A percentile compares a stretch with the other conserved stretches of the same genome.
These are phyloP conservation scores for Brassica incana DNA, from an alignment of 345 rosid genomes.

Conservation along the genomic window DNA sequence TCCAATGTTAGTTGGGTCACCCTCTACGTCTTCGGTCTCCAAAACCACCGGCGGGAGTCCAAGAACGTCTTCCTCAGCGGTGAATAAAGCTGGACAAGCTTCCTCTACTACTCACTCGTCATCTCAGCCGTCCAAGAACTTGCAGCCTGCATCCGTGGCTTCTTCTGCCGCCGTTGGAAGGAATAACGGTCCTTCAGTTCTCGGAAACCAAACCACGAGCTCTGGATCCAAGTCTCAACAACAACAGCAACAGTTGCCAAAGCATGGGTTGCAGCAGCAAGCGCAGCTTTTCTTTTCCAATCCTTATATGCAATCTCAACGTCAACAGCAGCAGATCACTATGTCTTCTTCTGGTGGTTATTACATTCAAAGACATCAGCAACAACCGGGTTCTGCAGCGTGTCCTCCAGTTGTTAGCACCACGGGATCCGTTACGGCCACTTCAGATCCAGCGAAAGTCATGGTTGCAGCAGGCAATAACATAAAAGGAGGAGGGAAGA, in stretches of 20 bases:
- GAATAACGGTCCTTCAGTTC: constrained; percentile 52
- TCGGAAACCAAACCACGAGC: constrained; percentile 59
- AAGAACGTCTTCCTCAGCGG: constrained; percentile 52
- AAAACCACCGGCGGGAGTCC: constrained; percentile 92
- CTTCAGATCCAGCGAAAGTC: constrained; percentile 76
- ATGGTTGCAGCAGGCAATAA: constrained; percentile 49
- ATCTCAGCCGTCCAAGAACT: constrained; percentile 68
- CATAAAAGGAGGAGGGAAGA: constrained; percentile 68
- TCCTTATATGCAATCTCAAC: constrained; percentile 59
- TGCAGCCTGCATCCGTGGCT: constrained; percentile 50
- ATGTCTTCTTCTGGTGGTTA: constrained; percentile 49
- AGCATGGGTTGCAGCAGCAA: constrained; percentile 56
- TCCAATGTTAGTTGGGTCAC: constrained; percentile 67
- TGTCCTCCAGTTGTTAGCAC: constrained; percentile 53
- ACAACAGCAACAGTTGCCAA: constrained; percentile 53
- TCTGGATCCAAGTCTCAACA: constrained; percentile 64
- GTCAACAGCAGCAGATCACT: constrained; percentile 47
- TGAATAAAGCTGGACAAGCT: constrained; percentile 58
- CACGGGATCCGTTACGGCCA: constrained; percentile 25
- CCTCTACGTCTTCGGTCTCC: constrained; percentile 76
- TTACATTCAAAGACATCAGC: constrained; percentile 71
- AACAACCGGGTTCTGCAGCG: constrained; percentile 41
- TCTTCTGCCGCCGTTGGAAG: constrained; percentile 64
- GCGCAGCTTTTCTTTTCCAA: constrained; percentile 56
- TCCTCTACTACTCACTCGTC: constrained; percentile 49